These are phyloP conservation scores for Trichoderma gamsii DNA, from an alignment of 495 filamentous ascomycete genomes.

Conservation along the genomic window DNA sequence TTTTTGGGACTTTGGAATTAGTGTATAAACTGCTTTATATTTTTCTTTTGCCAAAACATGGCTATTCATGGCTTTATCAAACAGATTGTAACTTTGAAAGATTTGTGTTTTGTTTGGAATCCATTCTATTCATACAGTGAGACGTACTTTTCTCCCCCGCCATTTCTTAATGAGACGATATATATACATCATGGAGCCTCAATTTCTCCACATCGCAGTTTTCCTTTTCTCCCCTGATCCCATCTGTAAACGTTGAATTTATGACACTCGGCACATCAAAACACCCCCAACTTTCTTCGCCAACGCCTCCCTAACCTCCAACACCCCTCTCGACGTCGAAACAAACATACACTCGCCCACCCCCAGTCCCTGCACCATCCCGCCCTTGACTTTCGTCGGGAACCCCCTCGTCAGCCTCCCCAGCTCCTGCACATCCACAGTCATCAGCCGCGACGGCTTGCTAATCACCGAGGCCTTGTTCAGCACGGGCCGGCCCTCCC, in stretches of 20 bases:
- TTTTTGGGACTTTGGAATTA: slow-evolving; percentile 5
- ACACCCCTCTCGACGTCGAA: slow-evolving; percentile 67
- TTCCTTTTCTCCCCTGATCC: not conserved
- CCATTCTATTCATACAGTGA: slow-evolving; percentile 4
- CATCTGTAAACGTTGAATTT: slow-evolving; percentile 19
- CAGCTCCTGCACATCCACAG: slow-evolving; percentile 54
- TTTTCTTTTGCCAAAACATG: not conserved
- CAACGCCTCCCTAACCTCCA: slow-evolving; percentile 83
- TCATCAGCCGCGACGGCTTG: slow-evolving; percentile 70
- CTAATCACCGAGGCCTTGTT: slow-evolving; percentile 61
- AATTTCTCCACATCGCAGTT: not conserved
- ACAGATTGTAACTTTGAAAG: too few relatives aligned
- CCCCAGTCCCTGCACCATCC: slow-evolving; percentile 63
- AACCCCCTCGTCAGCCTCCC: slow-evolving; percentile 60
- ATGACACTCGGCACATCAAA: slow-evolving; percentile 67
- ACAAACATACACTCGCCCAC: slow-evolving; percentile 83
- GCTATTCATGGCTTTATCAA: not conserved
- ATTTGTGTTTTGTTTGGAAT: not conserved
- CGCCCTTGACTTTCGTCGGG: slow-evolving; percentile 32
- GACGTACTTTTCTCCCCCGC: slow-evolving; percentile 13
- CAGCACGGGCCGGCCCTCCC: slow-evolving; percentile 78
- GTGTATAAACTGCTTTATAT: not conserved
- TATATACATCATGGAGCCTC: not conserved
- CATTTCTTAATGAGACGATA: slow-evolving; percentile 19
- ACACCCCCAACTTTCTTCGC: slow-evolving; percentile 79